A percentile compares a stretch with the other conserved stretches of the same genome.
phyloP scores from a whole-genome alignment of 306 rosid species.

The Dalbergia cultrata region DNA sequence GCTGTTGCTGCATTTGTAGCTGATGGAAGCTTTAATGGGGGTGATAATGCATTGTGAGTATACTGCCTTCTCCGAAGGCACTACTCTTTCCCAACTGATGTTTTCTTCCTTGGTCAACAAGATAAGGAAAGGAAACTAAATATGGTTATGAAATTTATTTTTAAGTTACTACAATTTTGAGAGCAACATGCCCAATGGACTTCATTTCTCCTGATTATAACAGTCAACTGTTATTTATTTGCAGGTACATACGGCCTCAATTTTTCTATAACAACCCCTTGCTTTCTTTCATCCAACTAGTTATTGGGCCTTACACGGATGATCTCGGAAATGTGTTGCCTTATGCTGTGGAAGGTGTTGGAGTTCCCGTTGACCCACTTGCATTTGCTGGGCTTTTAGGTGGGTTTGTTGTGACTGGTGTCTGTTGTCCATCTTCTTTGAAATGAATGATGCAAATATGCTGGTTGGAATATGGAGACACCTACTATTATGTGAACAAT shows the following conservation, averaged over 20 bases:
- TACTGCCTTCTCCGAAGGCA: constrained; percentile 5
- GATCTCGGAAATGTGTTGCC: constrained; percentile 97
- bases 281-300: constrained; percentile 83
- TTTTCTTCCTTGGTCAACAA: constrained; percentile 10
- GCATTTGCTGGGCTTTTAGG: constrained; percentile 98
- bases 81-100: background rate
- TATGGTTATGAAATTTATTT: background rate
- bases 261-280: constrained; percentile 92
- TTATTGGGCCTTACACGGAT: constrained; percentile 90
- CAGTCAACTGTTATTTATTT: constrained; percentile 27
- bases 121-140: background rate
- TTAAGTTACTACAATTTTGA: background rate
- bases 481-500: background rate
- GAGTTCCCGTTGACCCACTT: constrained; percentile 98
- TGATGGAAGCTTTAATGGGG: constrained; percentile 95
- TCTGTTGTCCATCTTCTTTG: background rate
- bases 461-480: background rate
- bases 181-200: background rate
- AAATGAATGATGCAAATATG: constrained; percentile 23
- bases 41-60: constrained; percentile 90
- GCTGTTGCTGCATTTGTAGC: constrained; percentile 82
- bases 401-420: constrained; percentile 35
- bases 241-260: constrained; percentile 95
- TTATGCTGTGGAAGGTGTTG: constrained; percentile 95
- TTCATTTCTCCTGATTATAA: constrained; percentile 6